A percentile compares a stretch with the other conserved stretches of the same genome.
Evolutionary conservation across 495 filamentous ascomycete genomes (phyloP).

Genomic region (Tetracladium setigerum): DNA sequence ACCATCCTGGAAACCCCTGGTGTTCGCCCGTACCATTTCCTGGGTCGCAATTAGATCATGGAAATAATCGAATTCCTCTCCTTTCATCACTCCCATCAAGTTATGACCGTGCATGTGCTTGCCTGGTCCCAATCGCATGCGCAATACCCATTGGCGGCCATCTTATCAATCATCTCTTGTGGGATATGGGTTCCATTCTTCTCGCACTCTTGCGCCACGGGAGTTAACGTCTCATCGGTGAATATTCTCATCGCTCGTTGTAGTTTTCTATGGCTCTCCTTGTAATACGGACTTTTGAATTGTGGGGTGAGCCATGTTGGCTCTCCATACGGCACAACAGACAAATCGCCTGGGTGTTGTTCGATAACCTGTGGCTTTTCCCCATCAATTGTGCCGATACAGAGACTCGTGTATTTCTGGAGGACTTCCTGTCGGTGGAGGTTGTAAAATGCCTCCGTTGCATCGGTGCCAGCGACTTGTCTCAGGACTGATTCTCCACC

Average conservation of each 20-base stretch:
- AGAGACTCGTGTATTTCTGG: slow-evolving; percentile 65
- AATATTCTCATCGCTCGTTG: slow-evolving; percentile 69
- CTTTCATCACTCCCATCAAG: slow-evolving; percentile 63
- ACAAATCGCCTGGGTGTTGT: slow-evolving; percentile 63
- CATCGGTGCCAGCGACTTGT: slow-evolving; percentile 78
- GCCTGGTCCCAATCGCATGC: slow-evolving; percentile 78
- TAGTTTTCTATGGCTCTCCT: slow-evolving; percentile 62
- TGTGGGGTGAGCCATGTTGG: slow-evolving; percentile 71
- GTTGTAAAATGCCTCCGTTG: slow-evolving; percentile 85
- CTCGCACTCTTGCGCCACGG: slow-evolving; percentile 76
- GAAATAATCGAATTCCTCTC: slow-evolving; percentile 82
- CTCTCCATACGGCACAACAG: slow-evolving; percentile 72
- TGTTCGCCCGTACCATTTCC: slow-evolving; percentile 62
- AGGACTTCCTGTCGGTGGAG: slow-evolving; percentile 90
- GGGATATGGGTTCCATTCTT: slow-evolving; percentile 64
- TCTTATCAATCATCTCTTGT: slow-evolving; percentile 69
- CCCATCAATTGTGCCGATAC: slow-evolving; percentile 65
- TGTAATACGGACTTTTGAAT: slow-evolving; percentile 80
- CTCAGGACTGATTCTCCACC: slow-evolving; percentile 77
- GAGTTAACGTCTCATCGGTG: slow-evolving; percentile 59
- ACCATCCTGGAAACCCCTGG: slow-evolving; percentile 58
- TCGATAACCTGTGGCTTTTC: slow-evolving; percentile 69
- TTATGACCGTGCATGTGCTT: slow-evolving; percentile 68
- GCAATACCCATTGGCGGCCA: slow-evolving; percentile 68
- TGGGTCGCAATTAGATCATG: slow-evolving; percentile 74